These are phyloP conservation scores for Fusarium graminum DNA, from an alignment of 2,329 filamentous ascomycete species.

Conservation along the genomic window DNA sequence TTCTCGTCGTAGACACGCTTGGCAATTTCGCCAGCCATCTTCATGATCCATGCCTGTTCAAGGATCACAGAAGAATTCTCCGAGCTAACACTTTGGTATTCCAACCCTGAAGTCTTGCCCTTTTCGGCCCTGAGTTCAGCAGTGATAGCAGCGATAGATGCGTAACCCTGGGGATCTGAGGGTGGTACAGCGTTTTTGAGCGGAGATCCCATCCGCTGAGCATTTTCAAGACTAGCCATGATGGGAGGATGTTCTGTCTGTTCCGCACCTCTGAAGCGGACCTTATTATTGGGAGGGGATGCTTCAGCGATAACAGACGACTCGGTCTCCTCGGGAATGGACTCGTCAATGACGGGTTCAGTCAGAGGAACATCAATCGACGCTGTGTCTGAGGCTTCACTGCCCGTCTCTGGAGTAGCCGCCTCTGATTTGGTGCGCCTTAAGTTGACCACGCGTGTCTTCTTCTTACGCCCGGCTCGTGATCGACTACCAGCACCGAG, in stretches of 20 bases:
- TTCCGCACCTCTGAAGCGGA: constrained; percentile 56
- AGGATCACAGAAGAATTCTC: constrained; percentile 72
- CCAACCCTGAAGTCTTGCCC: constrained; percentile 50
- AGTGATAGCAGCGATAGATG: constrained; percentile 41
- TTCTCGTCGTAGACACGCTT: constrained; percentile 91
- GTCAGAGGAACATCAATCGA: constrained; percentile 72
- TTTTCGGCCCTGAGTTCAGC: constrained; percentile 44
- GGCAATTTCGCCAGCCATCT: constrained; percentile 94
- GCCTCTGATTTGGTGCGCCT: constrained; percentile 71
- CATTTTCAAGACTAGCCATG: constrained; percentile 45
- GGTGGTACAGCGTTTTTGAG: constrained; percentile 37
- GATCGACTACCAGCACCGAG: constrained; percentile 73
- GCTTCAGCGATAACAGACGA: constrained; percentile 54
- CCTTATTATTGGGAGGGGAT: constrained; percentile 52
- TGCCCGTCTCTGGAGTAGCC: constrained; percentile 65
- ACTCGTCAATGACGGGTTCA: constrained; percentile 68
- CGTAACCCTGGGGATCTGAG: constrained; percentile 30
- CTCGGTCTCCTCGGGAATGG: constrained; percentile 71
- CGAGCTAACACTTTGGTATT: constrained; percentile 54
- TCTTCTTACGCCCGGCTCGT: constrained; percentile 79
- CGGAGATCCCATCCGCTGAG: constrained; percentile 45
- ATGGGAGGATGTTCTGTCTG: constrained; percentile 43
- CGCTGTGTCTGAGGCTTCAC: constrained; percentile 64
- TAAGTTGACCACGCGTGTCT: constrained; percentile 85
- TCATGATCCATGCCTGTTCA: constrained; percentile 88